phyloP scores from a whole-genome alignment of 1,284 basidiomycete genomes.

The Neonothopanus nambi region DNA sequence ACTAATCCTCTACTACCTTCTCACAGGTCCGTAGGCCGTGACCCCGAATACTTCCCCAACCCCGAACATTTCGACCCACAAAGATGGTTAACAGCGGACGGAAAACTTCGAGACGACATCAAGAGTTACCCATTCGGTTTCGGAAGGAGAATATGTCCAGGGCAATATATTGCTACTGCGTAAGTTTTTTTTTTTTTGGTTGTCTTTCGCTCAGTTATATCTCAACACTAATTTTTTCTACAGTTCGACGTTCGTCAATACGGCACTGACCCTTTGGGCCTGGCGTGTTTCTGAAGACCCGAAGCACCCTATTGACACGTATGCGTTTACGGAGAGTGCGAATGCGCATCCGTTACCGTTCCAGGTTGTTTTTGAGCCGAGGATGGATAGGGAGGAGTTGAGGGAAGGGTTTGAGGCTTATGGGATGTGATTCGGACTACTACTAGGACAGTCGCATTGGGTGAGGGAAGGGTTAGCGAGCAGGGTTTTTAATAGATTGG shows the following conservation, averaged over 20 bases:
- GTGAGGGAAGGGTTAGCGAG: too few relatives aligned
- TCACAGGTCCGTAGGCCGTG: slow-evolving; percentile 44
- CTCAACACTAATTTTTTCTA: not conserved
- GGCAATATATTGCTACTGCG: slow-evolving; percentile 57
- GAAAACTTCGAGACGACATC: slow-evolving; percentile 49
- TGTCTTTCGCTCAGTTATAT: not conserved
- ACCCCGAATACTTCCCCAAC: slow-evolving; percentile 56
- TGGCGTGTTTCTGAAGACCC: slow-evolving; percentile 52
- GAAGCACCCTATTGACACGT: slow-evolving; percentile 50
- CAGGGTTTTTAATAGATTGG: too few relatives aligned
- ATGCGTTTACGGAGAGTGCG: slow-evolving; percentile 56
- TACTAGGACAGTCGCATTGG: too few relatives aligned
- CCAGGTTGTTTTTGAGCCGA: slow-evolving; percentile 48
- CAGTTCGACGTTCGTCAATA: slow-evolving; percentile 60
- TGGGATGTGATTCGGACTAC: slow-evolving; percentile 17
- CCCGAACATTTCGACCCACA: slow-evolving; percentile 59
- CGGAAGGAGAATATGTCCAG: slow-evolving; percentile 62
- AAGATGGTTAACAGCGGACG: slow-evolving; percentile 54
- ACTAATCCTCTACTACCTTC: slow-evolving; percentile 26
- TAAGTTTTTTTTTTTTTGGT: slow-evolving; percentile 23
- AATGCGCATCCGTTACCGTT: slow-evolving; percentile 61
- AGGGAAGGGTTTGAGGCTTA: slow-evolving; percentile 17
- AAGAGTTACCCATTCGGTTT: slow-evolving; percentile 58
- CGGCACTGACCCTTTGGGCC: slow-evolving; percentile 60
- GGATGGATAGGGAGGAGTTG: slow-evolving; percentile 22